These are phyloP conservation scores for Diversispora epigaea DNA, from an alignment of 192 early-diverging fungal genomes.

Conservation along the genomic window DNA sequence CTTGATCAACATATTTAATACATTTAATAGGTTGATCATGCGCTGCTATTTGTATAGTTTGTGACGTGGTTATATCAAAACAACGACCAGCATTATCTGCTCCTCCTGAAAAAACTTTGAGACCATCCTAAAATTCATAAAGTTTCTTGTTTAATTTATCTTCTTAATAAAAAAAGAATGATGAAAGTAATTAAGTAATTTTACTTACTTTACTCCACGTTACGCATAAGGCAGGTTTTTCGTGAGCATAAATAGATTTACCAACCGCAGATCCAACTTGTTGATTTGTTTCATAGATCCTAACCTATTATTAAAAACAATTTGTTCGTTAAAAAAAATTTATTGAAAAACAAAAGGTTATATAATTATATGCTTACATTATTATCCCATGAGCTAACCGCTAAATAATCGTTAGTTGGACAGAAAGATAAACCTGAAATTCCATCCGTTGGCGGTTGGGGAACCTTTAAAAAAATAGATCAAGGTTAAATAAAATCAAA, in stretches of 20 bases:
- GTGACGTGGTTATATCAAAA: conserved; percentile 81
- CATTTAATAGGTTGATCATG: conserved; percentile 90
- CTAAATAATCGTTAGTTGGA: conserved; percentile 77
- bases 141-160: background rate
- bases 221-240: conserved; percentile 78
- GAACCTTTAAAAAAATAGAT: conserved; percentile 40
- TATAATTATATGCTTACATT: conserved; percentile 43
- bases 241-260: conserved; percentile 79
- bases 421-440: conserved; percentile 82
- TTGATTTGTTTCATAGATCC: conserved; percentile 85
- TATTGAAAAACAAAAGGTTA: background rate
- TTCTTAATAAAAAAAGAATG: background rate
- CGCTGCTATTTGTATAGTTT: conserved; percentile 77
- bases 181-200: background rate
- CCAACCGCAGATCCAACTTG: conserved; percentile 67
- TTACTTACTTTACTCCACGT: conserved; percentile 78
- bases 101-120: conserved; percentile 84
- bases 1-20: conserved; percentile 72
- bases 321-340: background rate
- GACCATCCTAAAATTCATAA: conserved; percentile 72
- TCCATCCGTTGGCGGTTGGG: conserved; percentile 69
- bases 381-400: conserved; percentile 91
- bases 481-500: too few species aligned
- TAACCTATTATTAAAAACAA: conserved; percentile 60
- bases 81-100: conserved; percentile 86